Conservation (phyloP, 768 basidiomycete genomes). For the Tulasnella sp. region DNA sequence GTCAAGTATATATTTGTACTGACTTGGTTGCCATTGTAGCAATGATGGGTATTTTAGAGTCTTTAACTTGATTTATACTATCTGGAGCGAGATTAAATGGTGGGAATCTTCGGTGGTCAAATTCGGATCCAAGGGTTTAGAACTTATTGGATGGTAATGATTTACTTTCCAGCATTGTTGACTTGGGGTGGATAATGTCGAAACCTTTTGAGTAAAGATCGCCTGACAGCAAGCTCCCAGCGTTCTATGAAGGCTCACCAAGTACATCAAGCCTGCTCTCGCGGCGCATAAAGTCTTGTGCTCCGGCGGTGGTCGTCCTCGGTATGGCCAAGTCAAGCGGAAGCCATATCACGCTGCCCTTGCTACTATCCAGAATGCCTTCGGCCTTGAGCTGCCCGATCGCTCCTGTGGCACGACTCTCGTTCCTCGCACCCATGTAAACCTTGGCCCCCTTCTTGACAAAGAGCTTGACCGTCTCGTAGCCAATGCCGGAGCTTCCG, state of each 20-base stretch:
- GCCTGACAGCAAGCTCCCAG: too few relatives aligned
- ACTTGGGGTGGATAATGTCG: slow-evolving; percentile 26
- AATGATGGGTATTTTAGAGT: background rate
- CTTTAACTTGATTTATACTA: background rate
- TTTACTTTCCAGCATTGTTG: slow-evolving; percentile 45
- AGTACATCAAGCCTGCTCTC: slow-evolving; percentile 47
- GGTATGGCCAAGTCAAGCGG: slow-evolving; percentile 44
- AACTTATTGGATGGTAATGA: background rate
- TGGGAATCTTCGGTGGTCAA: background rate
- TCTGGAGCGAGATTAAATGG: background rate
- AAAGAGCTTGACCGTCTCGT: slow-evolving; percentile 40
- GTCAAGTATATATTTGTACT: background rate
- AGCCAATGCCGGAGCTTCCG: slow-evolving; percentile 43
- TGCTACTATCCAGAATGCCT: slow-evolving; percentile 32
- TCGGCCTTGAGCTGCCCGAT: slow-evolving; percentile 37
- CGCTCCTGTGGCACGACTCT: slow-evolving; percentile 36
- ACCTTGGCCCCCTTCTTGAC: slow-evolving; percentile 44
- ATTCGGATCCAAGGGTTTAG: background rate
- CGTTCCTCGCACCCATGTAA: slow-evolving; percentile 44
- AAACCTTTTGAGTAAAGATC: background rate
- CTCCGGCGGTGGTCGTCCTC: slow-evolving; percentile 36
- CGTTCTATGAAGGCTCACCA: slow-evolving; percentile 27
- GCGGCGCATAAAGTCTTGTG: slow-evolving; percentile 37
- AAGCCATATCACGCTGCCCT: slow-evolving; percentile 40
- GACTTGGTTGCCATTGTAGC: slow-evolving; percentile 12